phyloP scores from a whole-genome alignment of 306 rosid species.

The Prosopis cineraria region DNA sequence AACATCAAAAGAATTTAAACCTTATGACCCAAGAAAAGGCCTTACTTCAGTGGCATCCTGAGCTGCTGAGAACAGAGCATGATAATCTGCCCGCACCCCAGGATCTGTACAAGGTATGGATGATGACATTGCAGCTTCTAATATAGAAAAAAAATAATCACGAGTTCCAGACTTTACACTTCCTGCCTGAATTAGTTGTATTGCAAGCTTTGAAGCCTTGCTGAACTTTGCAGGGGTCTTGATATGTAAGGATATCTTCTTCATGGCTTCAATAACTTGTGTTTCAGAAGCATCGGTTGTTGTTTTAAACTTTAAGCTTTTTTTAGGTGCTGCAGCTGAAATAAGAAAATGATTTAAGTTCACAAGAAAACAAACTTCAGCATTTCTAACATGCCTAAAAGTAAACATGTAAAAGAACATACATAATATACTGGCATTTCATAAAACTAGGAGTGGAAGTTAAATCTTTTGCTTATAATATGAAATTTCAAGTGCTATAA shows the following conservation, averaged over 20 bases:
- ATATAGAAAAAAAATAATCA: constrained; percentile 64
- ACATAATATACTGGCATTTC: constrained; percentile 6
- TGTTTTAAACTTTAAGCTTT: constrained; percentile 82
- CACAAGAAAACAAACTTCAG: constrained; percentile 16
- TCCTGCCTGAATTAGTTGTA: constrained; percentile 88
- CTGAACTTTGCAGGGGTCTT: constrained; percentile 75
- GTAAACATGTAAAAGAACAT: not conserved
- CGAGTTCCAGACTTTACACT: constrained; percentile 77
- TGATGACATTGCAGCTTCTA: constrained; percentile 84
- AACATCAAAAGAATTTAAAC: not conserved
- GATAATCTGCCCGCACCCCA: constrained; percentile 72
- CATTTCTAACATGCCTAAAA: not conserved
- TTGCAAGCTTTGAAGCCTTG: constrained; percentile 92
- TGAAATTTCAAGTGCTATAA: not conserved
- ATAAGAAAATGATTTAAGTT: constrained; percentile 29
- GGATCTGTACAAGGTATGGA: constrained; percentile 74
- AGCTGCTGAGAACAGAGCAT: constrained; percentile 70
- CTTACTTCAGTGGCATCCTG: constrained; percentile 68
- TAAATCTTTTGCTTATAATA: not conserved
- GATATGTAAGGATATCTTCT: constrained; percentile 87
- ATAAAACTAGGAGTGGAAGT: not conserved
- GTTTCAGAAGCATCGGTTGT: constrained; percentile 83
- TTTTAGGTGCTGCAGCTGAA: constrained; percentile 63
- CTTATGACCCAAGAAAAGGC: constrained; percentile 39
- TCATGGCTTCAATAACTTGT: constrained; percentile 88